Conservation (phyloP, 192 early-diverging fungal species). For the Coemansia sp. region DNA sequence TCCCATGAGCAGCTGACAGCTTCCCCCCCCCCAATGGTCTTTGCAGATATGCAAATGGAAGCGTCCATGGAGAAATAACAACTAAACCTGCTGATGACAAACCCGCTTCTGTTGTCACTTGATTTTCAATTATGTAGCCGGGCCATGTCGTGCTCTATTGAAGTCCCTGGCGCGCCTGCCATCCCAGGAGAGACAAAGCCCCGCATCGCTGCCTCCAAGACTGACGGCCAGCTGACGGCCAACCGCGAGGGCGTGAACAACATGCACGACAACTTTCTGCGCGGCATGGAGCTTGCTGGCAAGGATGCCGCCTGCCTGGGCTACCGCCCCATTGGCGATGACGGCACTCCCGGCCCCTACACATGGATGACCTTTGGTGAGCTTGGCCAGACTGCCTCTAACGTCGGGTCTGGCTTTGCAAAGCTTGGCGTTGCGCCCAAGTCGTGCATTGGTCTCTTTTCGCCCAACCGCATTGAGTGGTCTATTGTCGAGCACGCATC, state of each 20-base stretch:
- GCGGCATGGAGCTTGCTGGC: constrained; percentile 38
- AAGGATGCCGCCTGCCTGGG: constrained; percentile 33
- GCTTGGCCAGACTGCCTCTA: constrained; percentile 56
- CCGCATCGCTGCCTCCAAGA: constrained; percentile 28
- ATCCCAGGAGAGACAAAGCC: constrained; percentile 45
- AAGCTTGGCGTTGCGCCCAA: constrained; percentile 67
- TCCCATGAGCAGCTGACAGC: background rate
- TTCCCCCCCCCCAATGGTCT: background rate
- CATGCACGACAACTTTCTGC: constrained; percentile 48
- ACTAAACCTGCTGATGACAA: background rate
- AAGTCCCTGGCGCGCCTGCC: constrained; percentile 30
- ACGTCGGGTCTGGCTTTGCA: constrained; percentile 71
- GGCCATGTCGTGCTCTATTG: constrained; percentile 31
- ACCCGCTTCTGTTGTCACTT: background rate
- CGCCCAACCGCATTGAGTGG: constrained; percentile 59
- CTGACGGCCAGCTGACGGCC: constrained; percentile 21
- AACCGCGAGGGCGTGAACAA: constrained; percentile 45
- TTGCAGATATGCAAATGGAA: background rate
- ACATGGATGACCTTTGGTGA: constrained; percentile 75
- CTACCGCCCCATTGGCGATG: constrained; percentile 25
- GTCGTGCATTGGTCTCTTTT: constrained; percentile 63
- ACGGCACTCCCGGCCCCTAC: constrained; percentile 66
- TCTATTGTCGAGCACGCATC: constrained; percentile 38
- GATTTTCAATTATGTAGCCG: background rate
- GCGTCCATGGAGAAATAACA: background rate